Evolutionary conservation across 2,329 filamentous ascomycete genomes (phyloP), one percentile per base, ranked within the genome.

Genomic region (Fusarium sp.): DNA sequence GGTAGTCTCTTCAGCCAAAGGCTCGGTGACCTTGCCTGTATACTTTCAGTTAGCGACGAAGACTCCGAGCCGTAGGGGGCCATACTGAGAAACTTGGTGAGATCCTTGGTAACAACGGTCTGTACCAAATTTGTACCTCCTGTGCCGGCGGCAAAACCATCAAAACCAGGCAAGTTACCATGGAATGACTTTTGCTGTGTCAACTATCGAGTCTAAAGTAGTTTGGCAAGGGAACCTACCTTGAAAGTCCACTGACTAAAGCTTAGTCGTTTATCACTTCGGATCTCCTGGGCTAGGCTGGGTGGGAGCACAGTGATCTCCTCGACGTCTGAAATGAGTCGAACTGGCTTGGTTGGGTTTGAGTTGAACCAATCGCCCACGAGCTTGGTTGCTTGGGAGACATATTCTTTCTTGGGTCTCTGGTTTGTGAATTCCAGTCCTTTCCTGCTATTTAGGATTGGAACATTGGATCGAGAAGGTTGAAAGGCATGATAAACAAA

Each of bases 51-150:
- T 20, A 29, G 7, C 27, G 18, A 31, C 6, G 7, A 16, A 52
- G 4, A 1, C 13, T 0, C 4, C 4, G 4, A 56, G 24, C 0
- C 4, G 10, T 2, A 56, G 29, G 24, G n/a, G 13, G 11, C n/a
- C 50, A 4, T 39, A 58, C 54, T 58, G 2, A 58, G 7, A 20
- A 58, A 37, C 11, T 39, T 58, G 11, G 31, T 58, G 20, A 58
- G n/a, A 5, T 58, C 56, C 11, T 58, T 58, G 33, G 56, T 58
- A 4, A 58, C 33, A 24, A 58, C 56, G 3, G 35, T 58, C 9
- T 58, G 56, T 3, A 58, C 56, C 2, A 58, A 7, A 10, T 29
- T 58, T 5, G 56, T n/a, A 4, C 33, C 33, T 4, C 18, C 35
- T 20, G 16, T 16, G 16, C 24, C 33, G 1, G 33, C 9, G 7